Conservation (phyloP, 306 rosid species). For the Rubus idaeus region DNA sequence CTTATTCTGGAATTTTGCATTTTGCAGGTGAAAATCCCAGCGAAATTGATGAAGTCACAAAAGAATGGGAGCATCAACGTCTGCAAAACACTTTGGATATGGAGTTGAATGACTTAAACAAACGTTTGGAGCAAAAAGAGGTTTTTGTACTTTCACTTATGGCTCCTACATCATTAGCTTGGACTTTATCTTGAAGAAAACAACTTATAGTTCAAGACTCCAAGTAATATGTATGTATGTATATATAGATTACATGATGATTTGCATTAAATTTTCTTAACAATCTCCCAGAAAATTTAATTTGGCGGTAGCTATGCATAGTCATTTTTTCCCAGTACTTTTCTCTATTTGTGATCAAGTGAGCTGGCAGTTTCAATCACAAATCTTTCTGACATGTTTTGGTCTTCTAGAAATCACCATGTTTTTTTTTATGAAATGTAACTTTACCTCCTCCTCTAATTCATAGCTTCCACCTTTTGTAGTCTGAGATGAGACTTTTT, state of each 20-base stretch:
- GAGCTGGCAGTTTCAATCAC: conserved; percentile 3
- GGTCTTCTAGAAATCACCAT: conserved; percentile 13
- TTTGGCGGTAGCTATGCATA: not conserved
- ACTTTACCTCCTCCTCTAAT: conserved; percentile 20
- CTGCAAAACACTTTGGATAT: conserved; percentile 68
- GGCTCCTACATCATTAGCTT: not conserved
- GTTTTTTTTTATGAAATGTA: conserved; percentile 17
- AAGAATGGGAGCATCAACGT: conserved; percentile 69
- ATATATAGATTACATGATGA: not conserved
- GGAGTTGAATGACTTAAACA: conserved; percentile 72
- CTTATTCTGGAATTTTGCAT: conserved; percentile 23
- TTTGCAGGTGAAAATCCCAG: conserved; percentile 48
- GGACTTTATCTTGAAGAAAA: not conserved
- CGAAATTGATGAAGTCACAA: conserved; percentile 58
- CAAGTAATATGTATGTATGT: too few relatives aligned
- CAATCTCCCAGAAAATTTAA: not conserved
- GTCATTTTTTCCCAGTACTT: too few relatives aligned
- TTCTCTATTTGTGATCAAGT: not conserved
- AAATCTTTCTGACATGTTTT: conserved; percentile 9
- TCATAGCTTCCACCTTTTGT: conserved; percentile 22
- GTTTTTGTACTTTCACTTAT: conserved; percentile 30
- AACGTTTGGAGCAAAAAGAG: conserved; percentile 83
- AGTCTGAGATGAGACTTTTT: conserved; percentile 74
- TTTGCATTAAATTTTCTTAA: not conserved
- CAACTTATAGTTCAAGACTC: not conserved